phyloP scores from a whole-genome alignment of 805 yeast species.

The Metschnikowia gelsemii region DNA sequence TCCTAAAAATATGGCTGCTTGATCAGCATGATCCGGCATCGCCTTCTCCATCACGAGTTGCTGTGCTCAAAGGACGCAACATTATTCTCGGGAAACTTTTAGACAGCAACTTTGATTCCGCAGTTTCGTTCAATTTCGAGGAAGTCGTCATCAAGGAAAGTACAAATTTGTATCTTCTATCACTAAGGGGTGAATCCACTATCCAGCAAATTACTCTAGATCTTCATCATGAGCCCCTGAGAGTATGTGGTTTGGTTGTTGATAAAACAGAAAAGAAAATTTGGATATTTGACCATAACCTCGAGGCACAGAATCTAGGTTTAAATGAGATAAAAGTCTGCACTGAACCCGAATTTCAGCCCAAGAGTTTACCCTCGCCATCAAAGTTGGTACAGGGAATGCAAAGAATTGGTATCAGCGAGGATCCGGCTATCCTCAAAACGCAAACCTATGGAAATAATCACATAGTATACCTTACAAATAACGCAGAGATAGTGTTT shows the following conservation, averaged over 20 bases:
- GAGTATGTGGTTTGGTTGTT: conserved; percentile 17
- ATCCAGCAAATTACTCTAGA: conserved; percentile 16
- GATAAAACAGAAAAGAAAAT: conserved; percentile 19
- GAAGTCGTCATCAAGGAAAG: conserved; percentile 38
- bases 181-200: conserved; percentile 19
- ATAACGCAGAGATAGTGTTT: conserved; percentile 1
- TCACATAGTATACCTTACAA: conserved; percentile 7
- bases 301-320: neutral
- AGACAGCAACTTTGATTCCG: conserved; percentile 50
- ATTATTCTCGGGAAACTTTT: conserved; percentile 52
- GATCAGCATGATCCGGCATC: conserved; percentile 14
- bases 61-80: conserved; percentile 53
- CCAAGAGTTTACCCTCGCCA: conserved; percentile 1
- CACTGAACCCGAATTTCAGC: neutral
- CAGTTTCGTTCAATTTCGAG: conserved; percentile 32
- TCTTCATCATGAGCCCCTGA: too few species aligned
- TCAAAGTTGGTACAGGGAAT: conserved; percentile 2
- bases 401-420: neutral
- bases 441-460: conserved; percentile 1
- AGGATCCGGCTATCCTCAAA: conserved; percentile 1
- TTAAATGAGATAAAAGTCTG: neutral
- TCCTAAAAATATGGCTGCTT: conserved; percentile 61
- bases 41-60: conserved; percentile 5
- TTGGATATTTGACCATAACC: conserved; percentile 5
- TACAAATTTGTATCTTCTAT: conserved; percentile 31